These are phyloP conservation scores for Colletotrichum incanum DNA, from an alignment of 2,329 filamentous ascomycete genomes.

Conservation along the genomic window DNA sequence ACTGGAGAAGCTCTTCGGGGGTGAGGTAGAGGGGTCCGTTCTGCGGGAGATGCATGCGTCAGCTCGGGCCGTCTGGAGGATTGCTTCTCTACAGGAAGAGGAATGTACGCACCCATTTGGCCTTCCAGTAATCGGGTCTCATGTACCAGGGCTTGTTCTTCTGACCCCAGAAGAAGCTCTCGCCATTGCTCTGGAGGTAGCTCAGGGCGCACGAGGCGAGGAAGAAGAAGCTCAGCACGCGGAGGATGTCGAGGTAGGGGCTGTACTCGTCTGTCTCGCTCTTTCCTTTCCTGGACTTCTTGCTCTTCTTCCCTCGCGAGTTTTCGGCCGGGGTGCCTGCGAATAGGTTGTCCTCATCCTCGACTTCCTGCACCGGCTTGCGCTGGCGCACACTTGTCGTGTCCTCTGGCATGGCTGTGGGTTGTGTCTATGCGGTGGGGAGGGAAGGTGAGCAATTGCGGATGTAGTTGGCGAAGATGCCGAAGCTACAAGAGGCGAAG, in stretches of 20 bases:
- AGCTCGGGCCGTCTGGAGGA: constrained; percentile 20
- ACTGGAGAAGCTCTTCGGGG: constrained; percentile 79
- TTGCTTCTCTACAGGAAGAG: neutral
- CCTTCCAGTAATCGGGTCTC: constrained; percentile 70
- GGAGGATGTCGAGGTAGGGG: constrained; percentile 76
- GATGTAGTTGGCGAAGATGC: neutral
- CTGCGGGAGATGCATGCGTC: constrained; percentile 58
- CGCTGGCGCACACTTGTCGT: constrained; percentile 60
- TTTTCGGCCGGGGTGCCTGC: constrained; percentile 46
- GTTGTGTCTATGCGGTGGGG: neutral
- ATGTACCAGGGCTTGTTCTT: constrained; percentile 75
- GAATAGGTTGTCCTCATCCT: constrained; percentile 52
- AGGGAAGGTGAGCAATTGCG: neutral
- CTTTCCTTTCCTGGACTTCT: constrained; percentile 47
- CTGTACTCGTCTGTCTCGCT: constrained; percentile 74
- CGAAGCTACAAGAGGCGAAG: neutral
- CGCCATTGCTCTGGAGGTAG: constrained; percentile 81
- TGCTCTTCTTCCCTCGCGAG: constrained; percentile 45
- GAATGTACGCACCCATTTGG: constrained; percentile 69
- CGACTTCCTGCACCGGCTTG: constrained; percentile 53
- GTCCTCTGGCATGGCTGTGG: constrained; percentile 53
- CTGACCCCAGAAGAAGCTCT: constrained; percentile 78
- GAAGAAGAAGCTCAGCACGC: constrained; percentile 77
- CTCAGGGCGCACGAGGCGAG: constrained; percentile 79
- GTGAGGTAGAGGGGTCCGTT: constrained; percentile 79